phyloP scores from a whole-genome alignment of 257 asterid genomes.

The Gentiana dahurica region DNA sequence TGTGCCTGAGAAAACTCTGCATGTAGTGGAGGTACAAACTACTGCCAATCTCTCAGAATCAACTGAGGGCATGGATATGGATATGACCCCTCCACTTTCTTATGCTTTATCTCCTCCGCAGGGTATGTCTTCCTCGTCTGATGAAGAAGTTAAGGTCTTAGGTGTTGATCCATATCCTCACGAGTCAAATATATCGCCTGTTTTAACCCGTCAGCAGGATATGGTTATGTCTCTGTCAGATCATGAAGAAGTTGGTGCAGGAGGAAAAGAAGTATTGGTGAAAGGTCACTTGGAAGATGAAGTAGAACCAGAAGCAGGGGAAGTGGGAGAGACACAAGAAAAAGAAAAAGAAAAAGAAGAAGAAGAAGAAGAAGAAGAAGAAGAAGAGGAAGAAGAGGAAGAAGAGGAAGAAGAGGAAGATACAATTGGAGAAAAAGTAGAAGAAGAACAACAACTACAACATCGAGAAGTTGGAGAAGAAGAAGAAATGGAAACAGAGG shows the following conservation, averaged over 20 bases:
- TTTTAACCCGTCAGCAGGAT: slow-evolving; percentile 16
- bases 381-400: neutral
- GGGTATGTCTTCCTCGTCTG: slow-evolving; percentile 2
- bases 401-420: slow-evolving; percentile 1
- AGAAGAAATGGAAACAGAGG: slow-evolving; percentile 6
- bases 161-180: slow-evolving; percentile 10
- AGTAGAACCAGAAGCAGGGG: neutral
- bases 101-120: neutral
- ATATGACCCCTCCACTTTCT: slow-evolving; percentile 10
- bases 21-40: slow-evolving; percentile 25
- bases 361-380: slow-evolving; percentile 12
- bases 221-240: slow-evolving; percentile 21
- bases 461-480: slow-evolving; percentile 7
- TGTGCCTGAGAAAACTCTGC: slow-evolving; percentile 51
- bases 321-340: neutral
- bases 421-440: neutral
- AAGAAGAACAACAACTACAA: neutral
- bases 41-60: slow-evolving; percentile 12
- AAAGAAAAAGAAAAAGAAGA: neutral
- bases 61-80: slow-evolving; percentile 4
- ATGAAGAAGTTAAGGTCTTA: no score
- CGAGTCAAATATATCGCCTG: slow-evolving; percentile 13
- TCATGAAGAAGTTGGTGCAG: slow-evolving; percentile 13
- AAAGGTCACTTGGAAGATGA: slow-evolving; percentile 1
- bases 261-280: slow-evolving; percentile 7